Conservation (phyloP, 495 filamentous ascomycete genomes). For the Talaromyces stipitatus region DNA sequence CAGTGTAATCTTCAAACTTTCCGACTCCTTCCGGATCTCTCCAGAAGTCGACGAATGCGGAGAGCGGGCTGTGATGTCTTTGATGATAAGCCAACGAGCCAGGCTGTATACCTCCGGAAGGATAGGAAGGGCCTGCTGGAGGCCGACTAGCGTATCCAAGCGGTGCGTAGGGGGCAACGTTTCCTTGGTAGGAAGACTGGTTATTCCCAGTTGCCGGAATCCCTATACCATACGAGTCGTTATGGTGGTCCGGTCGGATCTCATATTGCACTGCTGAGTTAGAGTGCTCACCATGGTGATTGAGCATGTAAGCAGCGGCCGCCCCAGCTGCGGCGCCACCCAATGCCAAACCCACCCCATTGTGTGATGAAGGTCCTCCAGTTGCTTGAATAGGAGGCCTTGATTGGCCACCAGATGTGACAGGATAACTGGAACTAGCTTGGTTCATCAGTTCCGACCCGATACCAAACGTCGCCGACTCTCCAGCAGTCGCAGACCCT, state of each 20-base stretch:
- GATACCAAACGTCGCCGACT: constrained; percentile 21
- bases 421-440: constrained; percentile 1
- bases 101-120: constrained; percentile 7
- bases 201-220: neutral
- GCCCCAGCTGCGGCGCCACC: constrained; percentile 39
- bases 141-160: constrained; percentile 4
- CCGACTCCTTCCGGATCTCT: constrained; percentile 60
- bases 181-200: neutral
- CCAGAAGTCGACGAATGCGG: constrained; percentile 55
- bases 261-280: constrained; percentile 7
- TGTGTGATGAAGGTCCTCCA: neutral
- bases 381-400: neutral
- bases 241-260: constrained; percentile 7
- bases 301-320: constrained; percentile 41
- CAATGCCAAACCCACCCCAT: constrained; percentile 24
- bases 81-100: constrained; percentile 36
- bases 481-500: constrained; percentile 16
- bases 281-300: constrained; percentile 32
- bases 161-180: neutral
- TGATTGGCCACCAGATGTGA: neutral
- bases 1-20: constrained; percentile 67
- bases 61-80: constrained; percentile 46
- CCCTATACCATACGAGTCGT: neutral
- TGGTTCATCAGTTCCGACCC: constrained; percentile 9
- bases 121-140: constrained; percentile 13